Conservation (phyloP, 352 stramenopile genomes). For the Globisporangium spiculum region DNA sequence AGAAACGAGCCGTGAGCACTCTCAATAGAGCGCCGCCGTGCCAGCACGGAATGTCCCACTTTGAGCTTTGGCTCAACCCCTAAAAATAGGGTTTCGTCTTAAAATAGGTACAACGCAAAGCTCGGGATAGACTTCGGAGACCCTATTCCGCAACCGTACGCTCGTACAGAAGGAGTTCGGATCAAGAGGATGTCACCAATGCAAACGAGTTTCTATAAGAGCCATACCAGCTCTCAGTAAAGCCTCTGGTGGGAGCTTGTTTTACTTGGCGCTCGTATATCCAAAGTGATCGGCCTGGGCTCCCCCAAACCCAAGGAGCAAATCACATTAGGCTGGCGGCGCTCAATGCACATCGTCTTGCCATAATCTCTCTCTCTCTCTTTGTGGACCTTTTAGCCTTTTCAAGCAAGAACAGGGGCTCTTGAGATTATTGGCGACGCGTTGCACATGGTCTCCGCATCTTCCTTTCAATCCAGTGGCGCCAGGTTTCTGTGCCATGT, state of each 20-base stretch:
- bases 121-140: not conserved
- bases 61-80: not conserved
- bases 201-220: not conserved
- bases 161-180: not conserved
- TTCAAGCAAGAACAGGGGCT: not conserved
- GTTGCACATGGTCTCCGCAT: not conserved
- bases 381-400: not conserved
- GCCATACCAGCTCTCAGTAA: not conserved
- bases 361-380: not conserved
- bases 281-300: not conserved
- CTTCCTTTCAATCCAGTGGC: conserved; percentile 6
- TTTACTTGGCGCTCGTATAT: not conserved
- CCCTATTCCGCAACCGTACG: conserved; percentile 2
- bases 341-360: not conserved
- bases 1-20: not conserved
- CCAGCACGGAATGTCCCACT: not conserved
- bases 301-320: not conserved
- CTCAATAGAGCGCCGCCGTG: not conserved
- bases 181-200: not conserved
- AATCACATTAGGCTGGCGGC: not conserved
- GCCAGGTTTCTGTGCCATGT: not conserved
- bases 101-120: not conserved
- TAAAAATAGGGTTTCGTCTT: conserved; percentile 1
- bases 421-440: not conserved
- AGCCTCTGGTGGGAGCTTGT: too few relatives aligned